Evolutionary conservation across 495 filamentous ascomycete species (phyloP), one percentile per base, ranked within the genome.

Genomic region (Margaritispora aquatica): DNA sequence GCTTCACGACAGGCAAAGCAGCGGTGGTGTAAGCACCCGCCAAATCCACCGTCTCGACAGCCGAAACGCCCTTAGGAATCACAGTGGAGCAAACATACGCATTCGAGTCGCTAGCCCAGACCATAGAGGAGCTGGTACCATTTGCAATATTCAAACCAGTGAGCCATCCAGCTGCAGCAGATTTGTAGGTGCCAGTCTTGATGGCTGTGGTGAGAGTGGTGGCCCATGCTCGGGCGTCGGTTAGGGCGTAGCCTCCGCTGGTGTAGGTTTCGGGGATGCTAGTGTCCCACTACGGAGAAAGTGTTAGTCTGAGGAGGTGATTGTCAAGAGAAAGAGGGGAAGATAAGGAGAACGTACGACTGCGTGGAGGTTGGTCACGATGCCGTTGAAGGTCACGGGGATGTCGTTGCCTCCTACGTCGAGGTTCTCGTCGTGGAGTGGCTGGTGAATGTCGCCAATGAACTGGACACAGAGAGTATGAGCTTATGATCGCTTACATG

Each of bases 371-470:
- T 87, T 87, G 23, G 82, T 83, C 19, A 54, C 63, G 26, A 74
- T 71, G 17, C 78, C 77, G 31, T 77, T 66, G 66, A 79, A 88
- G 0, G 66, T 69, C 20, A 88, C 84, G n/a, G 70, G 52, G 58
- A 88, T 81, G 48, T 74, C 70, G 70, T 87, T 87, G 17, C 81
- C 84, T 26, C 85, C 85, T 2, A 75, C 62, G 8, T 78, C 75
- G 36, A 79, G 75, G 9, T 70, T 74, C 59, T 88, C 84, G 60
- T 79, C 78, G 65, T 87, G 84, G 0, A 88, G 74, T 0, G 84
- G 84, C 59, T 88, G 84, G 10, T 80, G 77, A 51, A 86, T 78
- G 64, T 88, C 85, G 20, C 84, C 84, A 21, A 82, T 54, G 63
- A 84, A 80, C 74, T 81, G 63, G 63, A 22, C 53, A 26, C 21